Evolutionary conservation across 148 eudicot species (phyloP).

Genomic region (Diospyros kaki): DNA sequence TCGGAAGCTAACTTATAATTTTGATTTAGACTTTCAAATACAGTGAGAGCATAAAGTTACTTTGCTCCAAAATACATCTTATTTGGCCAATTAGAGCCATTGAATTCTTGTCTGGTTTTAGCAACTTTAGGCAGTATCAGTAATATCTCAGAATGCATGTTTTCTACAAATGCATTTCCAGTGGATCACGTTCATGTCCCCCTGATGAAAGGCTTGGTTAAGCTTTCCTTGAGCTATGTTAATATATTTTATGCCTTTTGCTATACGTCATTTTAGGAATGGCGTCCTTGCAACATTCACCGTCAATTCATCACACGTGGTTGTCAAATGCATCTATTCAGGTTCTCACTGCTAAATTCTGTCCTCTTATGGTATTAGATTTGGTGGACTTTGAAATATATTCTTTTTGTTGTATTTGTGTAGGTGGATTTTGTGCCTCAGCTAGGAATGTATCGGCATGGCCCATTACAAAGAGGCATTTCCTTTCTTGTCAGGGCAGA

Average conservation of each 20-base stretch:
- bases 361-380: neutral
- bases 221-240: no score
- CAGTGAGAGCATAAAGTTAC: no score
- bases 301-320: constrained; percentile 43
- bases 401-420: constrained; percentile 8
- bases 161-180: neutral
- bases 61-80: no score
- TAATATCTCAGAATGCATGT: no score
- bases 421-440: constrained; percentile 26
- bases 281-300: constrained; percentile 52
- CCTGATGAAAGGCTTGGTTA: neutral
- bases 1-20: no score
- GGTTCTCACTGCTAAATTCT: constrained; percentile 23
- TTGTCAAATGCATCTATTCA: constrained; percentile 38
- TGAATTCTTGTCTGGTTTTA: no score
- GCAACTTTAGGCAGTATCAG: no score
- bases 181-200: neutral
- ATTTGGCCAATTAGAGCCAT: no score
- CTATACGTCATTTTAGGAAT: constrained; percentile 14
- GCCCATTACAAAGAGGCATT: constrained; percentile 20
- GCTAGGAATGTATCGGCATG: constrained; percentile 28
- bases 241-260: neutral
- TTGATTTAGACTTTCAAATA: no score
- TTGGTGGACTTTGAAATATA: neutral
- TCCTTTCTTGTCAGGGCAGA: constrained; percentile 55